A percentile compares a stretch with the other conserved stretches of the same genome.
These are phyloP conservation scores for Gynochthodes officinalis DNA, from an alignment of 257 asterid species.

Conservation along the genomic window DNA sequence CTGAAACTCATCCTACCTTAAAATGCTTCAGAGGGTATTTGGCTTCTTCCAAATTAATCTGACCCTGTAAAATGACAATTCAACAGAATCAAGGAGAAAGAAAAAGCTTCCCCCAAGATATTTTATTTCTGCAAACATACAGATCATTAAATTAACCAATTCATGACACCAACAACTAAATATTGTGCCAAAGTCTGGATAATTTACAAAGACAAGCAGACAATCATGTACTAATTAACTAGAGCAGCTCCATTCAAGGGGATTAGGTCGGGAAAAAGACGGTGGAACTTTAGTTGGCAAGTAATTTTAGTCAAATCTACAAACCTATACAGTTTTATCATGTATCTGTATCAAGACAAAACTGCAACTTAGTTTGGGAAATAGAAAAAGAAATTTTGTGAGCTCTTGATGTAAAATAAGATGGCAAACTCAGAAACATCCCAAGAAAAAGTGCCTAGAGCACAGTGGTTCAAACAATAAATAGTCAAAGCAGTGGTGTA, in stretches of 20 bases:
- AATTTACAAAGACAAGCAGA: background rate
- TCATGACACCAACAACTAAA: background rate
- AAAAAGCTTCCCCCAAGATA: background rate
- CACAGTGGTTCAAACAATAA: too few species aligned
- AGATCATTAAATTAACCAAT: background rate
- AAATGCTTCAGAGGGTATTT: constrained; percentile 82
- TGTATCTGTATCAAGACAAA: background rate
- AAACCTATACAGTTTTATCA: background rate
- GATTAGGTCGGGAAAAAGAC: background rate
- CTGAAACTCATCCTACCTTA: constrained; percentile 53
- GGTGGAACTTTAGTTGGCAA: background rate
- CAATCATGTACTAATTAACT: background rate
- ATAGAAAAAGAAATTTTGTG: background rate
- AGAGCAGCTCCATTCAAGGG: background rate
- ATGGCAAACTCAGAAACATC: background rate
- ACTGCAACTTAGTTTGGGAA: background rate
- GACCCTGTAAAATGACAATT: constrained; percentile 67
- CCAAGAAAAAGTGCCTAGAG: too few species aligned
- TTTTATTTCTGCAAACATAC: background rate
- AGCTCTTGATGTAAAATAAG: background rate
- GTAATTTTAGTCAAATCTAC: background rate
- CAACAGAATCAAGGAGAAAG: constrained; percentile 22
- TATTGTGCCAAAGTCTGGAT: background rate
- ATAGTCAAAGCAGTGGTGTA: background rate
- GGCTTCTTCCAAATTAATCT: constrained; percentile 72